A percentile compares a stretch with the other conserved stretches of the same genome.
These are phyloP conservation scores for Carallia brachiata DNA, from an alignment of 345 rosid genomes.

Conservation along the genomic window DNA sequence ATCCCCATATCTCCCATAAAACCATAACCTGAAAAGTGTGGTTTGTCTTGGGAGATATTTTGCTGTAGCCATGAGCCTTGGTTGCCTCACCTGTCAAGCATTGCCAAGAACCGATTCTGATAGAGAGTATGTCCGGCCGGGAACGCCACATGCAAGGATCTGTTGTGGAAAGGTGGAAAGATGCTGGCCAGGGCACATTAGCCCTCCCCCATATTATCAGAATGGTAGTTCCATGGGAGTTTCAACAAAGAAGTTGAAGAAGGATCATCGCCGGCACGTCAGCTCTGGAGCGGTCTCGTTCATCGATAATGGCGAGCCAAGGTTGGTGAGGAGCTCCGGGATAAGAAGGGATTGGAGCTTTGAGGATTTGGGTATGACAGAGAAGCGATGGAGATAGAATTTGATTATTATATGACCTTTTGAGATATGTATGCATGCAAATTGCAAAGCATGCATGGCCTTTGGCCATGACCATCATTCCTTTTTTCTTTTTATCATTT, in stretches of 20 bases:
- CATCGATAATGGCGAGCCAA: slow-evolving; percentile 41
- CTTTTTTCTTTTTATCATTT: not conserved
- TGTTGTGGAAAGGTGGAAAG: slow-evolving; percentile 33
- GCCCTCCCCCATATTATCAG: slow-evolving; percentile 25
- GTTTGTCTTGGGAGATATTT: not conserved
- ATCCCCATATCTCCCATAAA: no score
- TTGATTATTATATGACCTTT: not conserved
- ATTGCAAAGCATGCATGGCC: not conserved
- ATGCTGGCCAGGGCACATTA: slow-evolving; percentile 46
- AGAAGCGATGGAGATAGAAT: not conserved
- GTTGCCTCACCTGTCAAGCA: slow-evolving; percentile 56
- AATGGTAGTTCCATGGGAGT: slow-evolving; percentile 17
- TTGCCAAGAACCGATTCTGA: slow-evolving; percentile 36
- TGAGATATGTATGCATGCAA: slow-evolving; percentile 1
- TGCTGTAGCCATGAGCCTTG: slow-evolving; percentile 49
- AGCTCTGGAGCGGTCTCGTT: slow-evolving; percentile 32
- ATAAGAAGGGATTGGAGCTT: slow-evolving; percentile 97
- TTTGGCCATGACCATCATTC: no score
- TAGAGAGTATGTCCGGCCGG: not conserved
- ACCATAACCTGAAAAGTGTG: not conserved
- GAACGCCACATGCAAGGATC: not conserved
- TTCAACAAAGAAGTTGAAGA: slow-evolving; percentile 28
- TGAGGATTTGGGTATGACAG: slow-evolving; percentile 49
- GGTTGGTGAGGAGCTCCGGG: slow-evolving; percentile 72
- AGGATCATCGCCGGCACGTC: slow-evolving; percentile 37